These are phyloP conservation scores for Pseudogymnoascus sp. DNA, from an alignment of 2,329 filamentous ascomycete species.

Conservation along the genomic window DNA sequence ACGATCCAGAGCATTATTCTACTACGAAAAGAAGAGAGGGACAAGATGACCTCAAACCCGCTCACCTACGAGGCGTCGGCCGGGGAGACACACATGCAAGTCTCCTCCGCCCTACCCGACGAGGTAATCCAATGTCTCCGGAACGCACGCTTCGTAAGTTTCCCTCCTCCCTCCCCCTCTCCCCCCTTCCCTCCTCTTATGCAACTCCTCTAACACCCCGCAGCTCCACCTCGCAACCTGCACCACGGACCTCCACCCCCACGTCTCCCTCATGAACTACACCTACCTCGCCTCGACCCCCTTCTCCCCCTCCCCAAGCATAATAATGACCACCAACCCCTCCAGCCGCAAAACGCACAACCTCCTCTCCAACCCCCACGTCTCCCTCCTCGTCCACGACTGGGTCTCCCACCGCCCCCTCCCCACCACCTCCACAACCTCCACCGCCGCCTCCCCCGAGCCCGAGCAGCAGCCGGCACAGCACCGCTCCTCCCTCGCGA, in stretches of 20 bases:
- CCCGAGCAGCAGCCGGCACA: conserved; percentile 30
- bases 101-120: conserved; percentile 61
- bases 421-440: conserved; percentile 48
- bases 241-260: conserved; percentile 63
- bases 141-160: conserved; percentile 83
- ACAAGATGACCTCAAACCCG: conserved; percentile 53
- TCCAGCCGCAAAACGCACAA: conserved; percentile 75
- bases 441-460: conserved; percentile 57
- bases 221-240: conserved; percentile 95
- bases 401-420: conserved; percentile 93
- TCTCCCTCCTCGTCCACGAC: conserved; percentile 93
- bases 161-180: conserved; percentile 2
- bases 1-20: not conserved
- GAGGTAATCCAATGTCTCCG: conserved; percentile 88
- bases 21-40: not conserved
- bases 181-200: not conserved
- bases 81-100: conserved; percentile 60
- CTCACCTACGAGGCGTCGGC: conserved; percentile 70
- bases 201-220: not conserved
- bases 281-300: conserved; percentile 82
- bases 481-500: conserved; percentile 63
- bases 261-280: conserved; percentile 98
- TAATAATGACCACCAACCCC: conserved; percentile 87
- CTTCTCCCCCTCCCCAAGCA: conserved; percentile 63
- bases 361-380: conserved; percentile 72